Base-by-base conservation (phyloP, 2,329 filamentous ascomycete species). In the Blumeriella jaapii region DNA sequence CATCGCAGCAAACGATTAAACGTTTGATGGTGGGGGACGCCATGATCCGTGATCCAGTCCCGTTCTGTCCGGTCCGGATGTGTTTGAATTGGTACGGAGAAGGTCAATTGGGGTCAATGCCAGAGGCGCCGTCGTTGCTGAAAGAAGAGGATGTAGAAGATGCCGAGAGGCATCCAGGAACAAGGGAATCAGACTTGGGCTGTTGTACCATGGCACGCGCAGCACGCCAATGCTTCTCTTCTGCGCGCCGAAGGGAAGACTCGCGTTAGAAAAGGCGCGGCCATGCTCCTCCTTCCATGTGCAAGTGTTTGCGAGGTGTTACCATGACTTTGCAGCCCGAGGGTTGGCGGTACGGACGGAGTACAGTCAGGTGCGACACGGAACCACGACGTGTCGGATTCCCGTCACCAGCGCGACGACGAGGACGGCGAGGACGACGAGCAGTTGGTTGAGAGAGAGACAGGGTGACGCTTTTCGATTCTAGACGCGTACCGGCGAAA, bases 1-100 rank as follows among this genome's bases (percentile, higher is more conserved):
- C 52, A 43, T 55, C 52, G 33, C 50, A 54, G 29, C 52, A 53
- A 12, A 55, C 38, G 16, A 55, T 45, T 2, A 55, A 36, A n/a
- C 52, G 47, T 31, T 53, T 53, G 6, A 26, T 37, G 10, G 16
- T 22, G 25, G 34, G 28, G 30, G 17, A 15, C 1, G 36, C 36
- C 29, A 38, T 38, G 13, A 20, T 27, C 13, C 25, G n/a, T 7
- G 15, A 27, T 4, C 7, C 4, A 24, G 3, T 4, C 7, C 10
- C 22, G 7, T 8, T 9, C 12, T 12, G 3, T 27, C 13, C 29
- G 13, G 6, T 12, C 10, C 6, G n/a, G 4, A 24, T 5, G 20
- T 16, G 9, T 11, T 15, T 12, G 13, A 23, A 24, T 22, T n/a
- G n/a, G n/a, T n/a, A n/a, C n/a, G n/a, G n/a, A n/a, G n/a, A 6